These are phyloP conservation scores for Theileria sp. DNA, from an alignment of 169 alveolate species.

Conservation along the genomic window DNA sequence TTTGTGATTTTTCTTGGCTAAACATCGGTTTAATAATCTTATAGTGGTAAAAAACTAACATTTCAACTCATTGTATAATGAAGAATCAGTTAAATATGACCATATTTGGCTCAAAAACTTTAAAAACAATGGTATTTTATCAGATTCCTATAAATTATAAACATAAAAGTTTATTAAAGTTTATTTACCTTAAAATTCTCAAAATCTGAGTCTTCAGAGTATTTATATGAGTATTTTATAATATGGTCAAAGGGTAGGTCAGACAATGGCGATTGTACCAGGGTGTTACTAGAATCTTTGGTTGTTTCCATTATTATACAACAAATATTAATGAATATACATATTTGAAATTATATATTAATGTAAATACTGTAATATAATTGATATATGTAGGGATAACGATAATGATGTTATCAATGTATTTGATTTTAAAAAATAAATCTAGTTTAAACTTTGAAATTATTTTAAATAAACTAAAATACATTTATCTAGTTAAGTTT, in stretches of 20 bases:
- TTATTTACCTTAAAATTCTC: constrained; percentile 41
- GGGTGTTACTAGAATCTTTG: neutral
- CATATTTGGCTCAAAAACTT: constrained; percentile 51
- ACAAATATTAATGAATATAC: neutral
- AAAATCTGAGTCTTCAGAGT: constrained; percentile 20
- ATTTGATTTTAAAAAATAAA: too few species aligned
- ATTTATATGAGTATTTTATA: constrained; percentile 26
- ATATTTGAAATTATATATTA: too few species aligned
- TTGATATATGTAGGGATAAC: neutral
- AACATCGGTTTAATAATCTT: neutral
- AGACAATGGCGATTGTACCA: constrained; percentile 7
- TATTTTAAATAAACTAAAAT: neutral
- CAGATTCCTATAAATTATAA: constrained; percentile 49
- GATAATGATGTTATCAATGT: neutral
- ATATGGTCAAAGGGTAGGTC: constrained; percentile 29
- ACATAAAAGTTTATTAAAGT: too few species aligned
- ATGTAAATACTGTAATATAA: neutral
- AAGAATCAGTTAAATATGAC: constrained; percentile 54
- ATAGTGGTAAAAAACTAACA: constrained; percentile 5
- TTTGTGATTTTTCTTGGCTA: constrained; percentile 3
- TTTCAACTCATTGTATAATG: constrained; percentile 10
- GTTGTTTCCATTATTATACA: neutral
- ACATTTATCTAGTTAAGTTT: neutral
- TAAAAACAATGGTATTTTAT: constrained; percentile 32
- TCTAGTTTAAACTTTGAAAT: neutral